Percentiles rank a stretch among this genome's conserved stretches.
phyloP scores from a whole-genome alignment of 2,329 filamentous ascomycete species.

The Pyrenophora graminea region DNA sequence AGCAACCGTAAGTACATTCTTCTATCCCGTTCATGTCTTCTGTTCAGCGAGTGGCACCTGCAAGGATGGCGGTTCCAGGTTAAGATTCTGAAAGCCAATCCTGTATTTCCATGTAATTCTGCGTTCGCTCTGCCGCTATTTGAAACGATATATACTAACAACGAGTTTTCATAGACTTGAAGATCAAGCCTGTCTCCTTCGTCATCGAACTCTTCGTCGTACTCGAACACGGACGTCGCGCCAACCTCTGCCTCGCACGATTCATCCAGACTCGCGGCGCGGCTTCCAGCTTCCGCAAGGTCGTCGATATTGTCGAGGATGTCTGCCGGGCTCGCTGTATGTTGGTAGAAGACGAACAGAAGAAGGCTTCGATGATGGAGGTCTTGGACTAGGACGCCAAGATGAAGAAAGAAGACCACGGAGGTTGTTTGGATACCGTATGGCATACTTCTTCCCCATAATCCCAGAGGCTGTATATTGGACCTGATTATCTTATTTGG shows the following conservation, averaged over 20 bases:
- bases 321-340: constrained; percentile 68
- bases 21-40: constrained; percentile 8
- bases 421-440: constrained; percentile 13
- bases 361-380: constrained; percentile 51
- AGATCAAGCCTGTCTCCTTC: constrained; percentile 86
- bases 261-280: constrained; percentile 93
- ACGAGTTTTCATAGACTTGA: constrained; percentile 61
- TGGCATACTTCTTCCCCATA: constrained; percentile 10
- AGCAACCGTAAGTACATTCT: constrained; percentile 71
- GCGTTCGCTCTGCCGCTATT: neutral
- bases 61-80: constrained; percentile 23
- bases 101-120: constrained; percentile 26
- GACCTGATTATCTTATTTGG: neutral
- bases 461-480: neutral
- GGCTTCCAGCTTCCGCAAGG: constrained; percentile 82
- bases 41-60: constrained; percentile 24
- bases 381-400: constrained; percentile 37
- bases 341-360: constrained; percentile 64
- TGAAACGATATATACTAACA: constrained; percentile 12
- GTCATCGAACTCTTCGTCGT: constrained; percentile 86
- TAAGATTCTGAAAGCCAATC: constrained; percentile 20
- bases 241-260: constrained; percentile 76
- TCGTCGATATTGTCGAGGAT: constrained; percentile 75
- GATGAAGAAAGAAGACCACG: constrained; percentile 1
- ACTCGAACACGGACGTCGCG: constrained; percentile 79